A percentile compares a stretch with the other conserved stretches of the same genome.
These are phyloP conservation scores for Pyrus betulifolia DNA, from an alignment of 306 rosid genomes.

Conservation along the genomic window DNA sequence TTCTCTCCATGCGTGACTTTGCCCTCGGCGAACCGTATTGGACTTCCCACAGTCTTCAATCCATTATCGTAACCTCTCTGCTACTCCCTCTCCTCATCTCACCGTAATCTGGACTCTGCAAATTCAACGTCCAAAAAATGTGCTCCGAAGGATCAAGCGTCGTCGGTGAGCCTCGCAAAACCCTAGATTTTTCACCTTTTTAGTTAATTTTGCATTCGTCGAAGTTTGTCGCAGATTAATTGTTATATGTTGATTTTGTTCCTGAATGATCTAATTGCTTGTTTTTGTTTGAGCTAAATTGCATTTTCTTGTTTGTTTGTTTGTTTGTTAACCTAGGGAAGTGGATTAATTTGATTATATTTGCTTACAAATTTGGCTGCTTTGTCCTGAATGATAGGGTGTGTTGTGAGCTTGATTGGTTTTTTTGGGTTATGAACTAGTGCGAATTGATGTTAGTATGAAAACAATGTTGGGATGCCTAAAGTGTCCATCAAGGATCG, in stretches of 20 bases:
- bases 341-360: not conserved
- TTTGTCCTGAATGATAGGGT: not conserved
- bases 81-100: conserved; percentile 17
- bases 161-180: conserved; percentile 48
- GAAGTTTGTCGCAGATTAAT: not conserved
- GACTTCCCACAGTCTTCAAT: conserved; percentile 8
- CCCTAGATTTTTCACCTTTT: not conserved
- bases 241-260: not conserved
- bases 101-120: not conserved
- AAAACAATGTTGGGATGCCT: not conserved
- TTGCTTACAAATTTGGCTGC: not conserved
- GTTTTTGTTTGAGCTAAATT: not conserved
- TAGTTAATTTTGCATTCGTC: not conserved
- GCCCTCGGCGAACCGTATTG: conserved; percentile 11
- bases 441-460: not conserved
- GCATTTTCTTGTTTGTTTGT: not conserved
- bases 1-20: not conserved
- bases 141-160: conserved; percentile 76
- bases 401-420: not conserved
- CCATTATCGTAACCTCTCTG: not conserved
- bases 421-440: not conserved
- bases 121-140: conserved; percentile 33
- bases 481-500: not conserved
- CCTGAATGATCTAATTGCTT: not conserved
- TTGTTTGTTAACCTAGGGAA: not conserved